These are phyloP conservation scores for Colletotrichum salicis DNA, from an alignment of 2,329 filamentous ascomycete genomes.

Conservation along the genomic window DNA sequence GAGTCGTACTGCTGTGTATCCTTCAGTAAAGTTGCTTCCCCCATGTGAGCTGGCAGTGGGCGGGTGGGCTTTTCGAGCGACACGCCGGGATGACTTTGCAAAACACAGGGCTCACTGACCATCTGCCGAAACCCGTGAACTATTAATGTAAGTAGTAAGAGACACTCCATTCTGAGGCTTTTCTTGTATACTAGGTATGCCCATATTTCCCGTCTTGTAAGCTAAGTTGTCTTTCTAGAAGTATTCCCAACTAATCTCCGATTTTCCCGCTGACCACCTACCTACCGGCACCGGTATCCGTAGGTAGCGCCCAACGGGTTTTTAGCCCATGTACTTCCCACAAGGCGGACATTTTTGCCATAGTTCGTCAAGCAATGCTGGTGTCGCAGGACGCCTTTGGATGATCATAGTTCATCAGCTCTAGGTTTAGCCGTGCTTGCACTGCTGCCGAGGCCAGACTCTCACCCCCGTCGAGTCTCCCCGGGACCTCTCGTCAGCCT, in stretches of 20 bases:
- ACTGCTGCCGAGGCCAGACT: neutral
- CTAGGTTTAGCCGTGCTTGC: neutral
- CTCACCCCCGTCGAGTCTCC: neutral
- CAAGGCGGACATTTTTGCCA: neutral
- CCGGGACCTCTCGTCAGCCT: conserved; percentile 3
- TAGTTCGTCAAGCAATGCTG: neutral
- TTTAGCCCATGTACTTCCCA: neutral
- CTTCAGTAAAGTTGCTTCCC: neutral
- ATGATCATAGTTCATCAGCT: conserved; percentile 2
- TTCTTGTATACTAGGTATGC: too few species aligned
- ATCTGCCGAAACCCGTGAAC: neutral
- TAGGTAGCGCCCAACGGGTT: neutral
- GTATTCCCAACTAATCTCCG: neutral
- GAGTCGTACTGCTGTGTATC: neutral
- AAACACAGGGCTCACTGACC: neutral
- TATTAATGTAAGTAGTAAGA: neutral
- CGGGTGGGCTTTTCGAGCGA: conserved; percentile 8
- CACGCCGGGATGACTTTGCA: neutral
- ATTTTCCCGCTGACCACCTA: too few species aligned
- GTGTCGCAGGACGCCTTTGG: neutral
- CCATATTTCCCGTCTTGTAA: too few species aligned
- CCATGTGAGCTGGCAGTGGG: conserved; percentile 22
- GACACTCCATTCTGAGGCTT: neutral
- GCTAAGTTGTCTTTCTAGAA: neutral
- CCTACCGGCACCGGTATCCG: neutral